phyloP scores from a whole-genome alignment of 352 stramenopile genomes.

The Phytophthora vignae region DNA sequence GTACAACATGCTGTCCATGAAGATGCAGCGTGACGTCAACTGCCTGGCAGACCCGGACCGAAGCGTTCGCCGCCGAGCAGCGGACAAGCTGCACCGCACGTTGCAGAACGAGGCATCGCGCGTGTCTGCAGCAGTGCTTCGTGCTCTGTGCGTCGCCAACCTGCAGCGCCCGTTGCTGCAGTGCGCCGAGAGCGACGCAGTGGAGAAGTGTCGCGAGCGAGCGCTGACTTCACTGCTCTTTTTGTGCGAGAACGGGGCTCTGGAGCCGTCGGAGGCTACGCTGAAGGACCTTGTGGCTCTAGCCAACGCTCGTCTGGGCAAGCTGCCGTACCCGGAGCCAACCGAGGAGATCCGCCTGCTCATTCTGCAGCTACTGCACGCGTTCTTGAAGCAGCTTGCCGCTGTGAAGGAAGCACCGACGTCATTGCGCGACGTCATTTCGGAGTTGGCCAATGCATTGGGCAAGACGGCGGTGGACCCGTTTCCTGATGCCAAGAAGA shows the following conservation, averaged over 20 bases:
- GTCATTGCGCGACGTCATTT: conserved; percentile 64
- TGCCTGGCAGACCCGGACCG: conserved; percentile 78
- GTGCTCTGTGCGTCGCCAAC: conserved; percentile 49
- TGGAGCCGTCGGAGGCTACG: conserved; percentile 49
- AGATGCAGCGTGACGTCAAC: conserved; percentile 87
- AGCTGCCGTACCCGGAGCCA: conserved; percentile 78
- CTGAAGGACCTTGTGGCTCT: conserved; percentile 62
- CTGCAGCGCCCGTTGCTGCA: conserved; percentile 61
- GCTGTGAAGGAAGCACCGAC: conserved; percentile 17
- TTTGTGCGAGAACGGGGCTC: conserved; percentile 55
- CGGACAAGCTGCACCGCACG: conserved; percentile 73
- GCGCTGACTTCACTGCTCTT: conserved; percentile 67
- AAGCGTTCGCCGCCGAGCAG: conserved; percentile 70
- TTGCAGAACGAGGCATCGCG: conserved; percentile 55
- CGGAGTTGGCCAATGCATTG: conserved; percentile 73
- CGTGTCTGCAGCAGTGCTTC: conserved; percentile 46
- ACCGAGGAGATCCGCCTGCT: conserved; percentile 86
- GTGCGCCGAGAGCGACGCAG: conserved; percentile 54
- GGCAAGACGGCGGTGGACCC: conserved; percentile 75
- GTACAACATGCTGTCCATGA: conserved; percentile 75
- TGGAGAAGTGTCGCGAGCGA: conserved; percentile 86
- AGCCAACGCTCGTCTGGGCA: conserved; percentile 65
- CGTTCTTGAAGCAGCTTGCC: conserved; percentile 65
- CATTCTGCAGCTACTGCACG: conserved; percentile 64
- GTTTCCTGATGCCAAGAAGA: conserved; percentile 87